Base-by-base conservation (phyloP, 2,329 filamentous ascomycete genomes). In the Metarhizium robertsii region DNA sequence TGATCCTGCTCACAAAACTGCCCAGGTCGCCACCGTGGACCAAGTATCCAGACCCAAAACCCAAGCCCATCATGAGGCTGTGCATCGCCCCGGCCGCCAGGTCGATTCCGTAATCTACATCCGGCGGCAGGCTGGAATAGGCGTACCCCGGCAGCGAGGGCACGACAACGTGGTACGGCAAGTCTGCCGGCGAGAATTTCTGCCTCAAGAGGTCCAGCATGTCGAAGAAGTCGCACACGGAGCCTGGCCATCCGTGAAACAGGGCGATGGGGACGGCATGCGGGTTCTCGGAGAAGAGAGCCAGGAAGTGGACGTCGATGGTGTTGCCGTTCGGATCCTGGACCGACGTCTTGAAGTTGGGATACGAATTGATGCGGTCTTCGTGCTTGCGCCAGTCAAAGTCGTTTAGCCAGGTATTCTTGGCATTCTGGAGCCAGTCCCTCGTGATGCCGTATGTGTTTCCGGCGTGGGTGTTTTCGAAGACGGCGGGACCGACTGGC, bases 1-100 rank as follows among this genome's bases (percentile, higher is more conserved):
- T 62, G 0, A 71, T 59, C 13, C 77, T 66, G 0, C 72, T 66
- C 4, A 81, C 55, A 30, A 70, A 65, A 47, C 71, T 73, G 2
- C 79, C 78, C 2, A 84, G 68, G 60, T 85, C 81, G 3, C 81
- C 81, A 10, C 81, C 81, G 63, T 84, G 80, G 0, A 73, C 72
- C 7, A 81, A 64, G 58, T 84, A 84, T 2, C 75, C 76, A 1
- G 59, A 58, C 0, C 68, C 70, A 50, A 84, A 80, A 0, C 81
- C 81, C 3, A 84, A 71, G 0, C 69, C 69, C 2, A 76, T 57
- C 73, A 84, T 79, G 2, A 84, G 60, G 25, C 74, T 69, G 64
- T 83, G 71, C 54, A 83, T 68, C 8, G 79, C 64, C 1, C 69
- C 65, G 0, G 77, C 72, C 0, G 54, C 52, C 25, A 54, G 47